Conservation (phyloP, 441 rosid species). For the Aquilaria agallochum region DNA sequence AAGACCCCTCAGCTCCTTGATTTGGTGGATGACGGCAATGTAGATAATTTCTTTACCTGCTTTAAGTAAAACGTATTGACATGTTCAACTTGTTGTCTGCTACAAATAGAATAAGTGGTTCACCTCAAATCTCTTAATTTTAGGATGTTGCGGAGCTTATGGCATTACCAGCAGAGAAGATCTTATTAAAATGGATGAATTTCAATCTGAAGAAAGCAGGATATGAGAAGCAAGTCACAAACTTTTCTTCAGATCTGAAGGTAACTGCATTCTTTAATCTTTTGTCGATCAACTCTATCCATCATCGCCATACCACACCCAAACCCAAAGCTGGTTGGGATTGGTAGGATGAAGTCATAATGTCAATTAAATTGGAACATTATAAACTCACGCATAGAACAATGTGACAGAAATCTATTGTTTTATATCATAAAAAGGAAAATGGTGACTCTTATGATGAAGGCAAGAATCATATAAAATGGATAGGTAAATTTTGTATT, state of each 20-base stretch:
- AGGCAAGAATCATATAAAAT: too few relatives aligned
- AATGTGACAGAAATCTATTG: too few relatives aligned
- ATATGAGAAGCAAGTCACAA: slow-evolving; percentile 52
- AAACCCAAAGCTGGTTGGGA: neutral
- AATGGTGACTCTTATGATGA: too few relatives aligned
- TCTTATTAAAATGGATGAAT: slow-evolving; percentile 72
- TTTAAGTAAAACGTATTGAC: neutral
- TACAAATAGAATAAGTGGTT: neutral
- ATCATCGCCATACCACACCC: too few relatives aligned
- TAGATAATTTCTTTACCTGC: slow-evolving; percentile 15
- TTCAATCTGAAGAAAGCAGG: slow-evolving; percentile 76
- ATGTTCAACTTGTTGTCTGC: neutral
- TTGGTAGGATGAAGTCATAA: neutral
- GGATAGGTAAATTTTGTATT: neutral
- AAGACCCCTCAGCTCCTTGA: slow-evolving; percentile 82
- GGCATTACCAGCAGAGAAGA: slow-evolving; percentile 68
- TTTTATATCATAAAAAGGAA: too few relatives aligned
- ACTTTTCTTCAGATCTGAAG: slow-evolving; percentile 69
- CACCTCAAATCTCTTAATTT: slow-evolving; percentile 2
- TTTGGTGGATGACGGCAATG: slow-evolving; percentile 59
- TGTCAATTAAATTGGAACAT: neutral
- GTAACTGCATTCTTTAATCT: slow-evolving; percentile 24
- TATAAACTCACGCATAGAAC: neutral
- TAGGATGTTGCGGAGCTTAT: slow-evolving; percentile 71
- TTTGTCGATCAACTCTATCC: neutral